Evolutionary conservation across 805 yeast species (phyloP), one percentile per base, ranked within the genome.

Genomic region (Yueomyces sp.): DNA sequence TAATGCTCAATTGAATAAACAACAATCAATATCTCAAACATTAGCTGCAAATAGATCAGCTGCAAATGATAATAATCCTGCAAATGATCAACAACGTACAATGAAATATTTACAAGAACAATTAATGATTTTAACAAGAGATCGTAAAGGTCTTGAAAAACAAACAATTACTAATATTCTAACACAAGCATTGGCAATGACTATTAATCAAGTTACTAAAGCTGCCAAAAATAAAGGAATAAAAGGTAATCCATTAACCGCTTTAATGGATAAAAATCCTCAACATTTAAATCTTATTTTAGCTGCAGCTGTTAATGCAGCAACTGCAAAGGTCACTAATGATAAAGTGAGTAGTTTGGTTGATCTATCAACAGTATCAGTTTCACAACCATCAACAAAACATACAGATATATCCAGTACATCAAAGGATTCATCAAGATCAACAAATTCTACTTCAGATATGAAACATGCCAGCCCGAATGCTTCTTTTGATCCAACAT

Each of bases 161-260:
- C 87, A 82, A 28, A 77, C 86, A 5, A 85, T 90, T 42, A 84
- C 95, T 0, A 84, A 79, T 46, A 77, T 87, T 44, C 68, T 88
- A 52, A 88, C 96, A 6, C 87, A 84, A 53, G 95, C 96, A 1
- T 69, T 88, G 51, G 95, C 96, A 3, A 83, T 88, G 68, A 90
- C 95, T 0, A 86, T 88, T 49, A 90, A 94, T 8, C 92, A 84
- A 59, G 90, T 84, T 7, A 81, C 83, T 46, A 88, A 80, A 51
- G 88, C 88, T 5, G 95, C 95, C 0, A 85, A 87, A 53, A 79
- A 79, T 52, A 85, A 82, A 36, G 88, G 92, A 19, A 79, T 84
- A 46, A 77, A 79, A 1, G 85, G 86, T 26, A 82, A 83, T 53
- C 88, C 92, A 4, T 65, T 84, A 48, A 77, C 83, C 11, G 81